Base-by-base conservation (phyloP, 768 basidiomycete species). In the Inosperma sp. region DNA sequence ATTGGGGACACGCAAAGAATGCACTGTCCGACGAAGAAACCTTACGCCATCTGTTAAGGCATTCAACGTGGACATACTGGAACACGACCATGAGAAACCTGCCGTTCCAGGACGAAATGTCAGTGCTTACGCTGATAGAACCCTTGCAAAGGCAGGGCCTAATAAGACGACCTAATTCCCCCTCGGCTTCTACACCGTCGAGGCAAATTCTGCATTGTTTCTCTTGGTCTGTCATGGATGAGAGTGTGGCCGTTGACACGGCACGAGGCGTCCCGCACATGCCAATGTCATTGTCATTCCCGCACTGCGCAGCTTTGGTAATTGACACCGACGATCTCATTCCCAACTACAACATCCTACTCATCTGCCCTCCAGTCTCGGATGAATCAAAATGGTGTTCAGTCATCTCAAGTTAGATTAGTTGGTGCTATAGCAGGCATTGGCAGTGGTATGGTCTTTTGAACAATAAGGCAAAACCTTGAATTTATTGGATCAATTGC, bases 191-290 rank as follows among this genome's bases (percentile, higher is more conserved):
- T 9, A 70, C 65, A 4, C 86, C 83, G 31, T 86, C 85, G 22
- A 91, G 73, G 63, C 92, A 94, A 39, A 94, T 94, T 47, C 92
- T 77, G 61, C 92, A 93, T 62, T 87, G 86, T 59, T 78, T 84
- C 60, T 81, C 81, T 44, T 77, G 50, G 41, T 60, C 61, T 23
- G 62, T 46, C 60, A 63, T 65, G 17, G 34, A 30, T n/a, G n/a
- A n/a, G n/a, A n/a, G n/a, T n/a, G n/a, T n/a, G n/a, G n/a, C n/a
- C n/a, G n/a, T n/a, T n/a, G n/a, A n/a, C n/a, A n/a, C n/a, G n/a
- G n/a, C n/a, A n/a, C n/a, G n/a, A n/a, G n/a, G n/a, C n/a, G n/a
- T n/a, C n/a, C n/a, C n/a, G n/a, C n/a, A n/a, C n/a, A n/a, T n/a
- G n/a, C n/a, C n/a, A 36, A 19, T 36, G 3, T 36, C 9, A 14